Base-by-base conservation (phyloP, 208 protist genomes). In the Trypanosoma theileri region DNA sequence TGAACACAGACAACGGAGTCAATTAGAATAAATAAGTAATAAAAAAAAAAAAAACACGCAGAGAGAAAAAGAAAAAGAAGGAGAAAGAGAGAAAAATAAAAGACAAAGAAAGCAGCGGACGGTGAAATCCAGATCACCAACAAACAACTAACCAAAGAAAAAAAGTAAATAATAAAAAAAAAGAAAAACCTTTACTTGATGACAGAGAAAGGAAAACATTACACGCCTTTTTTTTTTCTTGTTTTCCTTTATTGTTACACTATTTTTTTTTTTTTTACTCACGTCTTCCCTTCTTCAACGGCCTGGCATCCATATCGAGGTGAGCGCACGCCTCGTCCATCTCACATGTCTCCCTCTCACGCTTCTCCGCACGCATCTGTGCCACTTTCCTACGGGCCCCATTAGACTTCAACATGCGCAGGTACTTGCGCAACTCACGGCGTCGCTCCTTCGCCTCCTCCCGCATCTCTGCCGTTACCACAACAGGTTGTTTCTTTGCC, bases 401-500 rank as follows among this genome's bases (percentile, higher is more conserved):
- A 69, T 96, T 96, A 12, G 91, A 92, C 78, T 96, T 96, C 44
- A 96, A 55, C 75, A 94, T 88, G 46, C 91, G 88, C 28, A 92
- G 75, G 55, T 93, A 69, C 70, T 89, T 92, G 35, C 91, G 91
- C 59, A 92, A 65, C 81, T 96, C 87, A 0, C 85, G 77, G n/a
- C 76, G 85, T 55, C 85, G 75, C 79, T 93, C 89, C 14, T 77
- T 73, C 13, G 86, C 85, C 50, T 67, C 68, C 71, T 90, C 85
- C 69, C 84, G 85, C 91, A 96, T 94, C 69, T 90, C 77, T 1
- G 80, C 64, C 17, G 91, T 94, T 48, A 96, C 91, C 3, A 87
- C 63, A 52, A 92, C 77, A 24, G 51, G 74, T 24, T 84, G 79
- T 54, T 88, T 89, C 81, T 93, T 92, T 68, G 91, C 75, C 69